Conservation (phyloP, 2,329 filamentous ascomycete genomes). For the Claviceps sp. region DNA sequence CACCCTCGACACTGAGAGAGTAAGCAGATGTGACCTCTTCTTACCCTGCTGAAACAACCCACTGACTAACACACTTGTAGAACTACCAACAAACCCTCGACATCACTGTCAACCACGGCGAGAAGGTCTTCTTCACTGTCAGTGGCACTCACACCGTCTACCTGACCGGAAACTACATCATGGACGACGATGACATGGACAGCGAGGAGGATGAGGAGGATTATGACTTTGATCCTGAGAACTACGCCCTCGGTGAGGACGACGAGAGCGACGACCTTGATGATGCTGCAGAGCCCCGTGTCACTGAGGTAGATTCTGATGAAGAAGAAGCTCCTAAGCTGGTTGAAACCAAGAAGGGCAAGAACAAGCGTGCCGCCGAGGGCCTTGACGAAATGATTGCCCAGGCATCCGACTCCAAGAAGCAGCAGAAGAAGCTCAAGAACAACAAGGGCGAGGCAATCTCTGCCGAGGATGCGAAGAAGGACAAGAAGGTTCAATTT, state of each 20-base stretch:
- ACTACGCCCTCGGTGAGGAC: conserved; percentile 57
- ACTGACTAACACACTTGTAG: conserved; percentile 34
- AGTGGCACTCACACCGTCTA: conserved; percentile 80
- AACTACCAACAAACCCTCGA: conserved; percentile 91
- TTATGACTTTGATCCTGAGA: conserved; percentile 71
- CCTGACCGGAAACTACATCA: conserved; percentile 92
- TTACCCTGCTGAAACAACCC: background rate
- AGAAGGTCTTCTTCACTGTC: conserved; percentile 86
- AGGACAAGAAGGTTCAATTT: conserved; percentile 92
- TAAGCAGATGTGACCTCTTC: conserved; percentile 29
- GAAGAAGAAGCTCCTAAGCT: conserved; percentile 60
- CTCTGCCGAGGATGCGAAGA: conserved; percentile 43
- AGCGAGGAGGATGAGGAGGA: conserved; percentile 49
- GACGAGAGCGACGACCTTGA: conserved; percentile 67
- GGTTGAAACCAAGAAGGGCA: conserved; percentile 52
- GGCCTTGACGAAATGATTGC: conserved; percentile 74
- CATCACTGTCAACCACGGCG: conserved; percentile 78
- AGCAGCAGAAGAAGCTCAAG: conserved; percentile 95
- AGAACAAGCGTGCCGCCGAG: conserved; percentile 86
- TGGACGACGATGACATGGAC: conserved; percentile 52
- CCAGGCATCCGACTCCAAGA: conserved; percentile 68
- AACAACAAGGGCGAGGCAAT: conserved; percentile 93
- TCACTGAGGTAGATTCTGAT: conserved; percentile 72
- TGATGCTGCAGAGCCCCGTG: conserved; percentile 61
- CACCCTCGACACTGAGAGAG: conserved; percentile 86